These are phyloP conservation scores for Euphorbia pulcherrima DNA, from an alignment of 345 rosid genomes.

Conservation along the genomic window DNA sequence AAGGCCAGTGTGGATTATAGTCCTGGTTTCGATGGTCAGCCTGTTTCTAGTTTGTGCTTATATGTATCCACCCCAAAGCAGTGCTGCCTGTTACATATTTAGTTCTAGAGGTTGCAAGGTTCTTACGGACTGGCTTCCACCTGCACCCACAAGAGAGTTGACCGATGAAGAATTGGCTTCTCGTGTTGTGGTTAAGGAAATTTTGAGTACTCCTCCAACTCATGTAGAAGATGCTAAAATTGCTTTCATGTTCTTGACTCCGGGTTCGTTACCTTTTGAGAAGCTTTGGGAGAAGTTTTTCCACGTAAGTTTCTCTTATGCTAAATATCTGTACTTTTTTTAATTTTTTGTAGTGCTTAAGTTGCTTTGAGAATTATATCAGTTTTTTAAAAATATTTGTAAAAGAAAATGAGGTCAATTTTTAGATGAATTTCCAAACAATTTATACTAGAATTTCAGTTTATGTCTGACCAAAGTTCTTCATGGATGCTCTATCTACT, in stretches of 20 bases:
- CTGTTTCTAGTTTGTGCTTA: conserved; percentile 65
- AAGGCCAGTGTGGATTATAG: conserved; percentile 84
- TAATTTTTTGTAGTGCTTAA: too few species aligned
- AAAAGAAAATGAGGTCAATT: too few species aligned
- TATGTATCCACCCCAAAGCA: conserved; percentile 74
- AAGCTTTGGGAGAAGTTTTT: conserved; percentile 89
- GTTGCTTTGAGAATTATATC: too few species aligned
- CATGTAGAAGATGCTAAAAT: conserved; percentile 56
- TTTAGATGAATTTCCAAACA: too few species aligned
- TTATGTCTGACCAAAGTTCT: too few species aligned
- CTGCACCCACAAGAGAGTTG: conserved; percentile 62
- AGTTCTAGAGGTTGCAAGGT: conserved; percentile 82
- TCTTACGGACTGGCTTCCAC: conserved; percentile 87
- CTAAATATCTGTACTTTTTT: conserved; percentile 1
- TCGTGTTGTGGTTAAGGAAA: conserved; percentile 64
- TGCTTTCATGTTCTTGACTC: conserved; percentile 90
- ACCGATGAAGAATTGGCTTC: conserved; percentile 84
- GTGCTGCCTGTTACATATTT: conserved; percentile 68
- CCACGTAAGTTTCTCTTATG: conserved; percentile 37
- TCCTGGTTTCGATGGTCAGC: conserved; percentile 63
- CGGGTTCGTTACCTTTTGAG: conserved; percentile 87
- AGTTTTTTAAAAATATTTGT: too few species aligned
- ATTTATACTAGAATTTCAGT: too few species aligned
- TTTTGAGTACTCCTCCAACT: conserved; percentile 50
- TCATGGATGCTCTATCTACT: too few species aligned